These are phyloP conservation scores for Chondrostereum purpureum DNA, from an alignment of 1,284 basidiomycete species.

Conservation along the genomic window DNA sequence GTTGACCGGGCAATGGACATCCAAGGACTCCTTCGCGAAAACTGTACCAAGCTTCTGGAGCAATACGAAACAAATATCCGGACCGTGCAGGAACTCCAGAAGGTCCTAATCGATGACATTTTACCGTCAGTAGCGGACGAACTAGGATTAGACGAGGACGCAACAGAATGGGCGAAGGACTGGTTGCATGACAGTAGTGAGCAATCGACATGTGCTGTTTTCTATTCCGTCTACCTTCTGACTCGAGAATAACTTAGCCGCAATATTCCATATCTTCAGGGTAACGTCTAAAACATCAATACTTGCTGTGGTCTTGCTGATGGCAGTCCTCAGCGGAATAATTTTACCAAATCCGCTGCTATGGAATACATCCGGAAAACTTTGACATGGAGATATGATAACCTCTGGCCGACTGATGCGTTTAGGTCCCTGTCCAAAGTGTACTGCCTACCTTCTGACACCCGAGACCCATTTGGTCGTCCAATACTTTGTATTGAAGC, in stretches of 20 bases:
- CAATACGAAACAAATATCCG: slow-evolving; percentile 44
- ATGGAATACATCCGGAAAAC: slow-evolving; percentile 51
- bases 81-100: slow-evolving; percentile 39
- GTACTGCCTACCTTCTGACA: slow-evolving; percentile 45
- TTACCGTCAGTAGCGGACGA: slow-evolving; percentile 55
- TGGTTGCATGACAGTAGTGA: slow-evolving; percentile 60
- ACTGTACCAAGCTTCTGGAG: slow-evolving; percentile 31
- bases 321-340: slow-evolving; percentile 45
- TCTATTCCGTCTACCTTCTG: slow-evolving; percentile 4
- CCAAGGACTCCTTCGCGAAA: slow-evolving; percentile 29
- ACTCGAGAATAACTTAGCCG: slow-evolving; percentile 38
- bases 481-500: slow-evolving; percentile 52
- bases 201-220: slow-evolving; percentile 17
- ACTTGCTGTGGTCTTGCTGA: background rate
- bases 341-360: slow-evolving; percentile 58
- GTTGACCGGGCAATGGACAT: slow-evolving; percentile 19
- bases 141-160: slow-evolving; percentile 39
- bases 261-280: slow-evolving; percentile 60
- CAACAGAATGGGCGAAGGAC: slow-evolving; percentile 42
- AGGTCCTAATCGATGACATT: slow-evolving; percentile 45
- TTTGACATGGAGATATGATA: slow-evolving; percentile 51
- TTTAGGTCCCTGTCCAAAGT: slow-evolving; percentile 27
- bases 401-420: slow-evolving; percentile 33
- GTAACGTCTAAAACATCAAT: slow-evolving; percentile 43
- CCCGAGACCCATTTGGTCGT: slow-evolving; percentile 53